Evolutionary conservation across 805 yeast species (phyloP).

Genomic region (Lachancea kluyveri): DNA sequence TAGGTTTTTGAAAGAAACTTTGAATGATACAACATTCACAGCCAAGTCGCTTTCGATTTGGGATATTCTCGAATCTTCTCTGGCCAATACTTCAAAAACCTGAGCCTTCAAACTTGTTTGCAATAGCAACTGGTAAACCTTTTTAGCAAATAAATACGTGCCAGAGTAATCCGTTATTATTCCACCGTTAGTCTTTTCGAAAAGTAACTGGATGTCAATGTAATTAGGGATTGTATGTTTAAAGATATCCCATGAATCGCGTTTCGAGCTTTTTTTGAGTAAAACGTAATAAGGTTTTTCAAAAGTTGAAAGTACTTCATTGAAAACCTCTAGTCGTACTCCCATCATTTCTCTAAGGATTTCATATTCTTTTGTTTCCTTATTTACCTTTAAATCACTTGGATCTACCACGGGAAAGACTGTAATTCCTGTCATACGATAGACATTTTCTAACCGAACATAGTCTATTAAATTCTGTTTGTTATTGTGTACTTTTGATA

Average conservation of each 20-base stretch:
- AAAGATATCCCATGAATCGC: slow-evolving; percentile 28
- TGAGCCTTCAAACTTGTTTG: slow-evolving; percentile 11
- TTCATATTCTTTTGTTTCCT: slow-evolving; percentile 10
- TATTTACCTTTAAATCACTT: slow-evolving; percentile 16
- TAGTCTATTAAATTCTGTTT: slow-evolving; percentile 12
- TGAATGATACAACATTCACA: slow-evolving; percentile 11
- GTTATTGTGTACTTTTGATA: not conserved
- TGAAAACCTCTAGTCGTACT: slow-evolving; percentile 35
- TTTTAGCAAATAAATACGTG: slow-evolving; percentile 24
- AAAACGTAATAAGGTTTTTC: slow-evolving; percentile 34
- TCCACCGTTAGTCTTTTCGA: slow-evolving; percentile 15
- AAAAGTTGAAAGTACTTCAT: slow-evolving; percentile 21
- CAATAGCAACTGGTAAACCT: slow-evolving; percentile 18
- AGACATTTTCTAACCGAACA: slow-evolving; percentile 30
- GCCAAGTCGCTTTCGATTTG: slow-evolving; percentile 15
- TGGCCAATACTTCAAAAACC: slow-evolving; percentile 12
- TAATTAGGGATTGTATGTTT: slow-evolving; percentile 34
- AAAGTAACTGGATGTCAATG: slow-evolving; percentile 16
- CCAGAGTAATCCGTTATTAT: slow-evolving; percentile 12
- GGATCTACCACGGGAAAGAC: slow-evolving; percentile 36
- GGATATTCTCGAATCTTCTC: slow-evolving; percentile 8
- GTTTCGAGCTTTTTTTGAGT: slow-evolving; percentile 25
- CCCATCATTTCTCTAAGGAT: slow-evolving; percentile 28
- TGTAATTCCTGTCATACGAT: slow-evolving; percentile 36
- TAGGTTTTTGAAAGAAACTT: not conserved